Percentiles rank a stretch among this genome's conserved stretches.
These are phyloP conservation scores for Pouteria glomerata DNA, from an alignment of 148 eudicot species.

Conservation along the genomic window DNA sequence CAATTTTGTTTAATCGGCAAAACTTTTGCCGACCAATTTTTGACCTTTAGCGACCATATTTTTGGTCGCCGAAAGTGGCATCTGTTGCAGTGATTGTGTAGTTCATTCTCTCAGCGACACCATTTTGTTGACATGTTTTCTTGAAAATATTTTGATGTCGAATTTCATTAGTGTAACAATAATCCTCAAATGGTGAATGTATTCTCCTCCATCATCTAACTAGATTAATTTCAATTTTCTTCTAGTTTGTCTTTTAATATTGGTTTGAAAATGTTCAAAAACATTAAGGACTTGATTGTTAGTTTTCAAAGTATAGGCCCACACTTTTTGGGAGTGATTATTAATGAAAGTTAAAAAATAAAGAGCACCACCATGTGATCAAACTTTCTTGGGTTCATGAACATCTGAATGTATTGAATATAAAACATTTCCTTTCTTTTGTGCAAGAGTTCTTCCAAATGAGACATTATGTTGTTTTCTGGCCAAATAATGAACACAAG, in stretches of 20 bases:
- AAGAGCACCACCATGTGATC: background rate
- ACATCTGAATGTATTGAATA: too few species aligned
- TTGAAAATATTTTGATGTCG: background rate
- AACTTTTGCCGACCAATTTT: too few species aligned
- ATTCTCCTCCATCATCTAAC: background rate
- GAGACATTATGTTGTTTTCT: too few species aligned
- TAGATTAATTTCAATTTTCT: slow-evolving; percentile 3
- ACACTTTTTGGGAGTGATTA: slow-evolving; percentile 4
- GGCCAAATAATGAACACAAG: too few species aligned
- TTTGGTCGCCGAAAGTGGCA: too few species aligned
- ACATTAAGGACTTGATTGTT: slow-evolving; percentile 9
- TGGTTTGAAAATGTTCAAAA: slow-evolving; percentile 10
- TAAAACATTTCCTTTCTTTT: too few species aligned
- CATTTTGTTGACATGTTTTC: background rate
- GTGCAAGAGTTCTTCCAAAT: too few species aligned
- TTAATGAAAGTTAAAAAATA: slow-evolving; percentile 14
- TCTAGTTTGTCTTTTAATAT: background rate
- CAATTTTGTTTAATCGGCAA: too few species aligned
- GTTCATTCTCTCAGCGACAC: background rate
- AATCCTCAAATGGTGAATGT: background rate
- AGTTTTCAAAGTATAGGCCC: background rate
- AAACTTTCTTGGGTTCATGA: background rate
- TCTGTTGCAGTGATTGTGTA: too few species aligned
- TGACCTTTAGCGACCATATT: too few species aligned
- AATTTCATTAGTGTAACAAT: background rate